phyloP scores from a whole-genome alignment of 176 grass and related monocot species.

The Ananas comosus region DNA sequence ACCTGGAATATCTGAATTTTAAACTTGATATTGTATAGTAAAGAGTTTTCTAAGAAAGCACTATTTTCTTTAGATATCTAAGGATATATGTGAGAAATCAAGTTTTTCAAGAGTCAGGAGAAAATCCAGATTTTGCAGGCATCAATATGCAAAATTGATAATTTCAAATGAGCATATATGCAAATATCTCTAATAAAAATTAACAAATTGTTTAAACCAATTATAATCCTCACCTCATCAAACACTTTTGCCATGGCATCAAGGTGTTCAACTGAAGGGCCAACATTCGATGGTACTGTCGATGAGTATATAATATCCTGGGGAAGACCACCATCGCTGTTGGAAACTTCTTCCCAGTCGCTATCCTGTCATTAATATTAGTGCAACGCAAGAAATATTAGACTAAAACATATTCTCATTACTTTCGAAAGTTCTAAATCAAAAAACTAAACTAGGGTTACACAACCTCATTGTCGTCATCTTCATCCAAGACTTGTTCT shows the following conservation, averaged over 20 bases:
- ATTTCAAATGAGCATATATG: too few species aligned
- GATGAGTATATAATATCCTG: constrained; percentile 53
- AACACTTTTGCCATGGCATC: constrained; percentile 83
- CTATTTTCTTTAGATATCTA: too few species aligned
- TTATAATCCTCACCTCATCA: constrained; percentile 45
- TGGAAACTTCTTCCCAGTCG: constrained; percentile 75
- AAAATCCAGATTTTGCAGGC: too few species aligned
- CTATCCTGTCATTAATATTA: constrained; percentile 48
- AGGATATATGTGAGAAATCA: too few species aligned
- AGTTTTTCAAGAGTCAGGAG: too few species aligned
- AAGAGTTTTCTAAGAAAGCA: too few species aligned
- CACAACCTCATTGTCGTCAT: constrained; percentile 54
- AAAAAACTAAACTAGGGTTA: constrained; percentile 10
- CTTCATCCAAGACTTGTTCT: constrained; percentile 49
- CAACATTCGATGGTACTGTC: constrained; percentile 50
- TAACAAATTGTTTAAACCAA: background rate
- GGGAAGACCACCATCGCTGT: constrained; percentile 21
- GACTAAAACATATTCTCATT: constrained; percentile 2
- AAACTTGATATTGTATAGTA: too few species aligned
- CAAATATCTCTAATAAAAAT: background rate
- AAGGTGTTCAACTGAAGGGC: constrained; percentile 61
- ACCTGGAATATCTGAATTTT: too few species aligned
- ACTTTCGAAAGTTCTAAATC: background rate
- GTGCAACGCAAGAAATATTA: background rate
- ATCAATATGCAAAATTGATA: too few species aligned